Conservation (phyloP, 495 filamentous ascomycete species). For the Neurospora sp. region DNA sequence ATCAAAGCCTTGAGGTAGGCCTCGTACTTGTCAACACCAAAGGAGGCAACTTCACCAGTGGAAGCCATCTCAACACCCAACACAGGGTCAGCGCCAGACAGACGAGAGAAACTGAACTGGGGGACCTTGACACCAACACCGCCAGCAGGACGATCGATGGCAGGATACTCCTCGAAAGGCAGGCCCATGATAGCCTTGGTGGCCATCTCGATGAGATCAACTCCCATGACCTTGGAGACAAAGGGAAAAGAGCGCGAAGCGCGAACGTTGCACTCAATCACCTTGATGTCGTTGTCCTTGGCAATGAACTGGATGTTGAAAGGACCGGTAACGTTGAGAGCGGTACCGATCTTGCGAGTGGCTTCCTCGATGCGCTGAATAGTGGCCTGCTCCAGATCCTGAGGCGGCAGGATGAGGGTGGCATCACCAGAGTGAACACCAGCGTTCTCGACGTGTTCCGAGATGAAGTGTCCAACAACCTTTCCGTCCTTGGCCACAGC, state of each 20-base stretch:
- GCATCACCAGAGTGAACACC: conserved; percentile 97
- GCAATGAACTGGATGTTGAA: conserved; percentile 99
- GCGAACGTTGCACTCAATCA: conserved; percentile 97
- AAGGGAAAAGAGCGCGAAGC: conserved; percentile 96
- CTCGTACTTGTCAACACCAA: conserved; percentile 92
- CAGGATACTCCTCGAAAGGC: conserved; percentile 73
- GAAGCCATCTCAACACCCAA: conserved; percentile 99
- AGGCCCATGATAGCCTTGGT: conserved; percentile 92
- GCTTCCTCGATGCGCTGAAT: conserved; percentile 88
- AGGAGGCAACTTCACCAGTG: conserved; percentile 94
- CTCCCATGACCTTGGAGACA: conserved; percentile 97
- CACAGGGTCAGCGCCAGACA: conserved; percentile 93
- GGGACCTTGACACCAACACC: conserved; percentile 97
- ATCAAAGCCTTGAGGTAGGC: conserved; percentile 93
- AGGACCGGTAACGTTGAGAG: conserved; percentile 91
- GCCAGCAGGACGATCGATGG: conserved; percentile 59
- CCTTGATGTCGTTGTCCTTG: conserved; percentile 99
- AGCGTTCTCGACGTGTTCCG: conserved; percentile 92
- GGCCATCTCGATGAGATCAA: conserved; percentile 96
- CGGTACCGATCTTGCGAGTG: conserved; percentile 87
- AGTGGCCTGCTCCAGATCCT: conserved; percentile 85
- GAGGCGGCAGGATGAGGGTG: conserved; percentile 84
- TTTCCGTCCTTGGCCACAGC: conserved; percentile 82
- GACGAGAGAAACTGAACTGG: conserved; percentile 95
- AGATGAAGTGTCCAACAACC: conserved; percentile 85